Base-by-base conservation (phyloP, 371 early-diverging fungal genomes). In the Mucor ambiguus region DNA sequence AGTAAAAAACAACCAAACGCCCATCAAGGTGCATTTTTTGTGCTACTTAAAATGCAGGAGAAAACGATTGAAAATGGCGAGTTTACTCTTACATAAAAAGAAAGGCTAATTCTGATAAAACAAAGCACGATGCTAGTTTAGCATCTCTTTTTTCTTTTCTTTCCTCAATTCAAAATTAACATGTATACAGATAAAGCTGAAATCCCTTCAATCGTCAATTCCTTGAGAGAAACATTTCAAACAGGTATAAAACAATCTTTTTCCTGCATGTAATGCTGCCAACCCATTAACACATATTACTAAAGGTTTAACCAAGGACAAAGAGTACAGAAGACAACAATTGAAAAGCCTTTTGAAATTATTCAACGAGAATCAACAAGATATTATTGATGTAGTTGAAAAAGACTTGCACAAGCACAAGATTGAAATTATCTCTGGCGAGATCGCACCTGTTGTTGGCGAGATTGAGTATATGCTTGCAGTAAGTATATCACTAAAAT, bases 381-480 rank as follows among this genome's bases (percentile, higher is more conserved):
- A 73, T 5, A 58, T 95, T 46, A 55, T 73, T 18, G 85, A 86
- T 3, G 91, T 90, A 16, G 69, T 93, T 29, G 62, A 76, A 67
- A 70, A 77, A 30, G 96, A 96, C 77, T 71, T 93, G 64, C 81
- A 74, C 68, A 89, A 90, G 69, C 77, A 82, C 20, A 66, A 70
- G 54, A 57, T 74, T 20, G 90, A 90, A 66, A 64, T 82, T 22
- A 64, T 81, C 60, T 61, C 80, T 49, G 81, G 79, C 41, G 95
- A 96, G 72, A 79, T 91, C 22, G 74, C 81, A 1, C 62, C 83
- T 56, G 73, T 88, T 30, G 75, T 83, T 58, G 92, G 87, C 62
- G 97, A 95, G 58, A 80, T 87, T 55, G 86, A 85, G 29, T 85
- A 78, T 60, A 82, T 83, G 81, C 60, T 80, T n/a, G 74, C 77